Percentiles rank a stretch among this genome's conserved stretches.
These are phyloP conservation scores for Naumovozyma dairenensis DNA, from an alignment of 805 yeast species.

Conservation along the genomic window DNA sequence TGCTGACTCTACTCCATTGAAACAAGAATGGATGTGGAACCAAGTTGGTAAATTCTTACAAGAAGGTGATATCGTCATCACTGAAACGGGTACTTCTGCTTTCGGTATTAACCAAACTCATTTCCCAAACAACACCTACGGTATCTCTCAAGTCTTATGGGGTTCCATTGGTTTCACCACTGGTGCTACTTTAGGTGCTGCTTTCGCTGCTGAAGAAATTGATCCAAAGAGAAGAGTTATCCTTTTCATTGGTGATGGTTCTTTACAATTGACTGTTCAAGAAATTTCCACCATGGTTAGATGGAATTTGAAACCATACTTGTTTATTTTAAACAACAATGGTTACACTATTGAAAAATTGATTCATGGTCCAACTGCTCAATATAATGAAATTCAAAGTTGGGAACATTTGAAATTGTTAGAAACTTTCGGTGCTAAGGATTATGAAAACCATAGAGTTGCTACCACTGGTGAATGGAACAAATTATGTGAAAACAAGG, in stretches of 20 bases:
- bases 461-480: slow-evolving; percentile 48
- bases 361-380: slow-evolving; percentile 55
- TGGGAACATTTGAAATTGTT: slow-evolving; percentile 54
- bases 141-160: slow-evolving; percentile 65
- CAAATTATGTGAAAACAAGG: slow-evolving; percentile 34
- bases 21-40: slow-evolving; percentile 62
- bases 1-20: slow-evolving; percentile 35
- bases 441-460: slow-evolving; percentile 43
- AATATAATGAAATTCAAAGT: slow-evolving; percentile 53
- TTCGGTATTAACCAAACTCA: slow-evolving; percentile 56
- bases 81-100: slow-evolving; percentile 67
- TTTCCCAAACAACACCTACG: slow-evolving; percentile 49
- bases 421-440: slow-evolving; percentile 37
- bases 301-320: slow-evolving; percentile 53
- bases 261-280: slow-evolving; percentile 61
- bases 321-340: slow-evolving; percentile 58
- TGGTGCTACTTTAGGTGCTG: slow-evolving; percentile 57
- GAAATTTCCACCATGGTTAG: slow-evolving; percentile 58
- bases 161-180: slow-evolving; percentile 63
- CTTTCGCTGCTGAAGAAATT: slow-evolving; percentile 51
- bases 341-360: slow-evolving; percentile 68
- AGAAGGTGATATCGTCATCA: slow-evolving; percentile 53
- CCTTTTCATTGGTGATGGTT: slow-evolving; percentile 64
- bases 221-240: slow-evolving; percentile 51
- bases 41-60: slow-evolving; percentile 48